These are phyloP conservation scores for Symbiotaphrina buchneri DNA, from an alignment of 495 filamentous ascomycete genomes.

Conservation along the genomic window DNA sequence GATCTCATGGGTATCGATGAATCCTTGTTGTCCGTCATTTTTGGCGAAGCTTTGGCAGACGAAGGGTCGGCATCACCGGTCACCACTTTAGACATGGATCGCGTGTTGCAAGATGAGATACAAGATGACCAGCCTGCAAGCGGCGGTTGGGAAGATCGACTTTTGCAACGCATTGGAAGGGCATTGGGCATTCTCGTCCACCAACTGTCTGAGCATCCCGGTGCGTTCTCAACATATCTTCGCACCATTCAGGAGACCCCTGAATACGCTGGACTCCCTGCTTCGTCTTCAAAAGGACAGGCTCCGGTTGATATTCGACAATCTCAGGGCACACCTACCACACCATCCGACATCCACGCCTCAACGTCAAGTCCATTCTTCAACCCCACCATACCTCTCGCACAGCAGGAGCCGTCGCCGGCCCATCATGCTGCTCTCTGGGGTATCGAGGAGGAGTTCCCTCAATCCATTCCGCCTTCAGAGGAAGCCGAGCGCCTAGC, in stretches of 20 bases:
- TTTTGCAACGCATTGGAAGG: conserved; percentile 64
- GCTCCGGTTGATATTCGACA: background rate
- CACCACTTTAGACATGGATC: conserved; percentile 5
- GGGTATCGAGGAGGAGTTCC: conserved; percentile 42
- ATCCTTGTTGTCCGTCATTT: conserved; percentile 55
- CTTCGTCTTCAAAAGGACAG: conserved; percentile 12
- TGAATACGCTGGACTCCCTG: conserved; percentile 22
- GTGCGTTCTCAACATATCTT: conserved; percentile 60
- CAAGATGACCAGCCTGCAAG: conserved; percentile 14
- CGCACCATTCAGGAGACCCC: conserved; percentile 20
- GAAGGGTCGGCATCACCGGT: conserved; percentile 16
- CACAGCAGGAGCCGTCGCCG: conserved; percentile 10
- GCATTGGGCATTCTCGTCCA: conserved; percentile 71
- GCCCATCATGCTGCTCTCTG: conserved; percentile 31
- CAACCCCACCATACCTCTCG: conserved; percentile 19
- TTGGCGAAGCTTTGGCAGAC: conserved; percentile 59
- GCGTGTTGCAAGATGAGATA: conserved; percentile 11
- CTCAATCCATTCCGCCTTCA: conserved; percentile 7
- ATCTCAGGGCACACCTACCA: conserved; percentile 6
- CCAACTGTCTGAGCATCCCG: conserved; percentile 58
- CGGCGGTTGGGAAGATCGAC: conserved; percentile 41
- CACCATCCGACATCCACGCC: conserved; percentile 13
- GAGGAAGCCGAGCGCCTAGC: conserved; percentile 7
- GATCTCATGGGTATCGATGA: conserved; percentile 89
- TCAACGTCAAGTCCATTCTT: conserved; percentile 18